Evolutionary conservation across 148 eudicot species (phyloP), one percentile per base, ranked within the genome.

Genomic region (Arbutus unedo): DNA sequence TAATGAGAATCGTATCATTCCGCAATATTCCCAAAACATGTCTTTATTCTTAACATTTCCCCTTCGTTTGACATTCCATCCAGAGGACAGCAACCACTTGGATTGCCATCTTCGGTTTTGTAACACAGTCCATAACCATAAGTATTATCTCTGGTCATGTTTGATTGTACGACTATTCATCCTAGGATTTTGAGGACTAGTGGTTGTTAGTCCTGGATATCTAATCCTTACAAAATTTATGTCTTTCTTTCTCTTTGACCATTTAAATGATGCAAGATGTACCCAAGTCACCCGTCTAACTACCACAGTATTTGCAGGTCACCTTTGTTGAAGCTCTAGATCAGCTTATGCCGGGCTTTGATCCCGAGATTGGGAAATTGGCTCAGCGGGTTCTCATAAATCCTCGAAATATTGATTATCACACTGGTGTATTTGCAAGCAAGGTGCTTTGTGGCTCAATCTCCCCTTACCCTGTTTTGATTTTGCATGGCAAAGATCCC

Each of bases 301-400:
- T 18, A 23, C 55, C 41, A 67, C 18, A 18, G 70, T 59, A 41
- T 76, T 41, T 81, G 78, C 90, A 97, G 99, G 99, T 97, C 78
- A 94, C 99, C 38, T 97, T 97, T 89, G 88, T 97, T 76, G 99
- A 97, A 90, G 99, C 99, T 83, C 85, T 97, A 71, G 98, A 94
- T 95, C 99, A 97, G 85, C 87, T 97, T 76, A 97, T 97, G 99
- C 98, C 99, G 67, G 99, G 99, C 23, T 97, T 97, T 91, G 99
- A 97, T 87, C 99, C 99, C 71, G 99, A 97, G 89, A 95, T 97
- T 67, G 93, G 98, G 51, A 97, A 97, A 86, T 84, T 97, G 89
- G 99, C 99, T 11, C 99, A 97, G 83, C 85, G 99, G 86, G 95
- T 97, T 87, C 89, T 97, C 57, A 93, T 97, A 71, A 94, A 93